Evolutionary conservation across 345 rosid species (phyloP), one percentile per base, ranked within the genome.

Genomic region (Raphanus raphanistrum): DNA sequence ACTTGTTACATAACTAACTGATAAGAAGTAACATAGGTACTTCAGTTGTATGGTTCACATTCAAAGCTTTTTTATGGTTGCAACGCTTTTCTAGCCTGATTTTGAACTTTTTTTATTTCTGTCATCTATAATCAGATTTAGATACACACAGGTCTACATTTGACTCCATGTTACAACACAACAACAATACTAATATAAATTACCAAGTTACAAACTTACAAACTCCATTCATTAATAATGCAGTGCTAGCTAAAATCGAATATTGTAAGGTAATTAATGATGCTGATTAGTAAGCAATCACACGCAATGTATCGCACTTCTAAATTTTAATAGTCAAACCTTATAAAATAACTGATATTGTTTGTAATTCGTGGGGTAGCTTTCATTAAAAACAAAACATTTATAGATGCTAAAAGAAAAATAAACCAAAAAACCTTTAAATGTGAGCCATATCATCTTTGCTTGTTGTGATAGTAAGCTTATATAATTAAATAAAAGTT

Each of bases 371-470:
- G 70, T 66, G 65, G 70, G 78, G 78, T 73, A 73, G 66, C 66
- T 73, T 68, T 68, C 74, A 68, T 17, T 62, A 8, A 50, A 54
- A n/a, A 29, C 11, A 72, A 41, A 71, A 66, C 50, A 66, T 64
- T 59, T 64, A 66, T 57, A 58, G 29, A 16, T 57, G 41, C 15
- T 38, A 52, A 35, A 17, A 43, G 12, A 2, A 32, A 35, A 77
- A 62, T 60, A 80, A 15, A 5, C 29, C 2, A 57, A 54, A 58
- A 55, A 68, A 11, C 8, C 90, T 86, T 86, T 86, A 88, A 88
- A 81, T 85, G 75, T 84, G 61, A 78, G 71, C 93, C 96, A 86
- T 85, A 82, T 27, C 75, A 9, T 31, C 67, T 73, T 84, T 75
- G 77, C 78, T 82, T 73, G 80, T 83, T 79, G 26, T 75, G 17